These are phyloP conservation scores for Xerocomellus chrysenteron DNA, from an alignment of 768 basidiomycete species.

Conservation along the genomic window DNA sequence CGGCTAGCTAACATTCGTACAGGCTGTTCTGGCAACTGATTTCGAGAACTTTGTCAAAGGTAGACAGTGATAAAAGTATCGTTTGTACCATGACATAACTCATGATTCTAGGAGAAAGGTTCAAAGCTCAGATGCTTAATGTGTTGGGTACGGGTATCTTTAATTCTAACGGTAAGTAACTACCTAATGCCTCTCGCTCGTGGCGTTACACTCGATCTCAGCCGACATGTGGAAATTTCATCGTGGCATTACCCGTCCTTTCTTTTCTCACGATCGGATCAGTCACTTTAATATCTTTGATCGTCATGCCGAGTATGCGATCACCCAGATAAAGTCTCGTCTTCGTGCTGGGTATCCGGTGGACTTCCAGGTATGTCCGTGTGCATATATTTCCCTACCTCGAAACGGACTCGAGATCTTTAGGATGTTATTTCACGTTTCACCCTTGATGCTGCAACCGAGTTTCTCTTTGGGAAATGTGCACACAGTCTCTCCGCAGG, in stretches of 20 bases:
- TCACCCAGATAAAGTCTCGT: conserved; percentile 47
- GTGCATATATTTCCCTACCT: background rate
- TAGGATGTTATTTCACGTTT: conserved; percentile 61
- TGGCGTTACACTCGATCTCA: conserved; percentile 18
- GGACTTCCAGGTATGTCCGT: conserved; percentile 50
- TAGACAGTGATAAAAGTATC: conserved; percentile 8
- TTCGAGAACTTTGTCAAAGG: conserved; percentile 63
- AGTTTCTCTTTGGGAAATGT: conserved; percentile 64
- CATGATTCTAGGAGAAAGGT: conserved; percentile 25
- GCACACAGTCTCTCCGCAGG: conserved; percentile 51
- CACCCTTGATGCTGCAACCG: conserved; percentile 65
- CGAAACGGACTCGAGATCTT: background rate
- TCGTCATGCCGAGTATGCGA: conserved; percentile 46
- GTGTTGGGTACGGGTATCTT: conserved; percentile 67
- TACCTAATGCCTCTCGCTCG: too few species aligned
- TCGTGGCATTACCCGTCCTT: conserved; percentile 62
- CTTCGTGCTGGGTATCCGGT: conserved; percentile 50
- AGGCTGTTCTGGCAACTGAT: conserved; percentile 52
- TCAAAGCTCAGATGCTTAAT: conserved; percentile 42
- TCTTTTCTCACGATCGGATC: conserved; percentile 60
- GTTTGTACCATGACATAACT: background rate
- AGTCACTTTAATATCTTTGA: conserved; percentile 63
- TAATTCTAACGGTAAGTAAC: conserved; percentile 57
- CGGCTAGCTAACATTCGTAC: background rate
- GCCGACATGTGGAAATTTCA: conserved; percentile 61